These are phyloP conservation scores for Ilyonectria sp. DNA, from an alignment of 2,329 filamentous ascomycete species.

Conservation along the genomic window DNA sequence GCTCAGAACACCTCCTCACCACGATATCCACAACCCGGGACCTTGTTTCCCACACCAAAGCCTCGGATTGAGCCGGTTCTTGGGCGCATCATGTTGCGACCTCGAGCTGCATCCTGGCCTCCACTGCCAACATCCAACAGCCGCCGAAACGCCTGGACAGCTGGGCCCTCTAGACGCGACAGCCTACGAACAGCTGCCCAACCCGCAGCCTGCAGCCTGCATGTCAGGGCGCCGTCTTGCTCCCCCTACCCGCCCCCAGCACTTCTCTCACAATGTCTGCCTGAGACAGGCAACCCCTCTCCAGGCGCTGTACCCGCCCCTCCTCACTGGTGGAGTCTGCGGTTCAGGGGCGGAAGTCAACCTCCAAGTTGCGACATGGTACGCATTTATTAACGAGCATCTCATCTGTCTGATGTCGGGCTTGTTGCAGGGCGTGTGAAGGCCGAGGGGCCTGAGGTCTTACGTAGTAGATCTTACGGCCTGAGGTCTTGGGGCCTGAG, in stretches of 20 bases:
- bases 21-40: conserved; percentile 15
- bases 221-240: conserved; percentile 12
- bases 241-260: conserved; percentile 5
- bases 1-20: conserved; percentile 9
- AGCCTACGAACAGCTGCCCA: conserved; percentile 8
- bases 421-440: conserved; percentile 6
- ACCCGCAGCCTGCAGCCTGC: conserved; percentile 5
- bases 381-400: background rate
- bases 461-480: too few species aligned
- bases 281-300: conserved; percentile 28
- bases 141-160: background rate
- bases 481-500: too few species aligned
- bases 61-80: conserved; percentile 11
- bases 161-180: background rate
- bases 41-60: conserved; percentile 14
- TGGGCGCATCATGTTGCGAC: conserved; percentile 14
- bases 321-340: conserved; percentile 21
- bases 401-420: background rate
- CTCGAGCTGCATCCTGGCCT: conserved; percentile 1
- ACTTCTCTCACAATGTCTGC: conserved; percentile 30
- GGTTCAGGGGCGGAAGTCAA: conserved; percentile 25
- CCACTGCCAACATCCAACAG: background rate
- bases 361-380: conserved; percentile 21
- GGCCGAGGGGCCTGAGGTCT: conserved; percentile 7
- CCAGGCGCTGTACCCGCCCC: conserved; percentile 26